Evolutionary conservation across 1,284 basidiomycete species (phyloP).

Genomic region (Rhodotorula mucilaginosa): DNA sequence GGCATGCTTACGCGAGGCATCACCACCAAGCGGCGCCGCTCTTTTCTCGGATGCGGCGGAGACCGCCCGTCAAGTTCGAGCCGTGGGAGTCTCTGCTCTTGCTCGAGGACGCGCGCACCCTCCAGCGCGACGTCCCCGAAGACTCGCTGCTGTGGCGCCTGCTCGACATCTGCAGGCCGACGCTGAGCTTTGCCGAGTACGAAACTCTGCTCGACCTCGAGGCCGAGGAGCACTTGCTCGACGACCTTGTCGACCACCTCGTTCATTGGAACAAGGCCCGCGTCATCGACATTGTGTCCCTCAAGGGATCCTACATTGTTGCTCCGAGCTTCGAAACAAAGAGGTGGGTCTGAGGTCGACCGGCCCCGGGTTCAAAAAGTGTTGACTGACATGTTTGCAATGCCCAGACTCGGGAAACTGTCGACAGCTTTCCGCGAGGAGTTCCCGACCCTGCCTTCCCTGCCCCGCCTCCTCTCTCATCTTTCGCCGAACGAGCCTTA

Average conservation of each 20-base stretch:
- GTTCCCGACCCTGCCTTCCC: constrained; percentile 69
- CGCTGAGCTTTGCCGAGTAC: constrained; percentile 42
- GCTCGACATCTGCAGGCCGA: constrained; percentile 55
- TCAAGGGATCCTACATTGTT: constrained; percentile 75
- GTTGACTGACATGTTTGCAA: not conserved
- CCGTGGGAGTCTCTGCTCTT: constrained; percentile 90
- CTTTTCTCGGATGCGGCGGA: constrained; percentile 35
- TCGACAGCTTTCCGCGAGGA: constrained; percentile 62
- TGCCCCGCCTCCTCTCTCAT: constrained; percentile 68
- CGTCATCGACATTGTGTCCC: constrained; percentile 76
- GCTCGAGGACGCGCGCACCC: constrained; percentile 51
- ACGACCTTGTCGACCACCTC: constrained; percentile 52
- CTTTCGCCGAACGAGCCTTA: constrained; percentile 72
- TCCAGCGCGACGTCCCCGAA: constrained; percentile 58
- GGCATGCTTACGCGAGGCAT: constrained; percentile 11
- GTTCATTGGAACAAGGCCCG: constrained; percentile 86
- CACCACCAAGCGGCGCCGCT: constrained; percentile 24
- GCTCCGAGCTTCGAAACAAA: constrained; percentile 43
- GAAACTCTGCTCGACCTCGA: constrained; percentile 43
- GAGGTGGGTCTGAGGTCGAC: constrained; percentile 19
- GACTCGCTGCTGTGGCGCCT: constrained; percentile 51
- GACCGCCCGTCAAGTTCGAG: constrained; percentile 53
- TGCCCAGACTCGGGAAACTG: constrained; percentile 60
- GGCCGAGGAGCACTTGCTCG: constrained; percentile 29
- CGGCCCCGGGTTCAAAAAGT: not conserved